Evolutionary conservation across 345 rosid species (phyloP), one percentile per base, ranked within the genome.

Genomic region (Euclidium syriacum): DNA sequence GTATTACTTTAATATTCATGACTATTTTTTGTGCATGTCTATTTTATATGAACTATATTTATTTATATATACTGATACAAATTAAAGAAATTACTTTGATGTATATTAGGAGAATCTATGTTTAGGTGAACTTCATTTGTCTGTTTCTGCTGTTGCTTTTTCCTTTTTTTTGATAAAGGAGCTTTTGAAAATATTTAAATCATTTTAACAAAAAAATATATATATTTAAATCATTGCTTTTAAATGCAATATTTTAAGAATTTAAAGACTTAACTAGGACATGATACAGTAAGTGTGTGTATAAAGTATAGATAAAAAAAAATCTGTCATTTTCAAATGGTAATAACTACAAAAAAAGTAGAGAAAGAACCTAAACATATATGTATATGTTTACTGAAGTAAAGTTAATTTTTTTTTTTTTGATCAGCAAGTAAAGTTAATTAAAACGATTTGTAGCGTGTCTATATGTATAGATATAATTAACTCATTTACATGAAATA

Each of bases 101-200:
- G 11, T n/a, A 29, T 36, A 36, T 7, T 20, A 70, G 30, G 58
- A 63, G 58, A 62, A 70, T 63, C 59, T 46, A 46, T 36, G 36
- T 62, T 46, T 70, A 54, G 75, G 70, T 71, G 59, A 64, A 39
- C 11, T 48, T 71, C 23, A 48, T 48, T 70, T 70, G 74, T 70
- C 70, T 63, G 64, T 56, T 62, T 71, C 74, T 70, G 57, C 12
- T 52, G 42, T 63, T 53, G 42, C 52, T 63, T 70, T n/a, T 69
- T 35, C 4, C 12, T 14, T 61, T 58, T 49, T 23, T 7, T 20
- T 62, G 29, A 22, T 38, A 70, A 70, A 62, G 58, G 46, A 63
- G 65, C 75, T 71, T 64, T 71, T 56, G 26, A 18, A 56, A 64
- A 64, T 56, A 65, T 25, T 38, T 49, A 14, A 30, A 35, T 35